phyloP scores from a whole-genome alignment of 2,329 filamentous ascomycete genomes.

The Aspergillus pseudotamarii region DNA sequence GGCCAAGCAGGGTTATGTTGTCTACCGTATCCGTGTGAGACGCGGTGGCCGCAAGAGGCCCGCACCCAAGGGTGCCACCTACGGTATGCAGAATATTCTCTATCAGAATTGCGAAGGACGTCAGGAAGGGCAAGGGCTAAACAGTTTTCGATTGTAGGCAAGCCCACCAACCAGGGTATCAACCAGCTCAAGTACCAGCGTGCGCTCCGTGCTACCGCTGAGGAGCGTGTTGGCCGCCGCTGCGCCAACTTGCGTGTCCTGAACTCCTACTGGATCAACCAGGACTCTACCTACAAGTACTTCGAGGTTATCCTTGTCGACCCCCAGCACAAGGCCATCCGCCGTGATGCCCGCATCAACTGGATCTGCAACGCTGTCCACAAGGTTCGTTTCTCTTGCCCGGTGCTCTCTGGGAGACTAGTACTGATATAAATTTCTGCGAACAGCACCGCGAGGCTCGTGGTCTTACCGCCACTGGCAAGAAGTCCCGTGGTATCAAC shows the following conservation, averaged over 20 bases:
- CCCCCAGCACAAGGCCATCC: conserved; percentile 99
- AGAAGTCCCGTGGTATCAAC: conserved; percentile 99
- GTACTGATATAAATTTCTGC: conserved; percentile 26
- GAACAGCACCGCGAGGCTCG: conserved; percentile 88
- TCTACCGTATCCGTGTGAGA: conserved; percentile 98
- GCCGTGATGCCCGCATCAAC: conserved; percentile 98
- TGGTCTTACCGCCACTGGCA: conserved; percentile 97
- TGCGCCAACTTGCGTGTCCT: conserved; percentile 99
- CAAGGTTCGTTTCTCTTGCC: conserved; percentile 60
- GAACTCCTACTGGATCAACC: conserved; percentile 99
- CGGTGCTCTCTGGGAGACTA: neutral
- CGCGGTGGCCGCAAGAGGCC: conserved; percentile 99
- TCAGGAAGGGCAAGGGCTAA: conserved; percentile 31
- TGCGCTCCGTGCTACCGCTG: conserved; percentile 94
- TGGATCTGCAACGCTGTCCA: conserved; percentile 99
- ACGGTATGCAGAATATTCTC: conserved; percentile 65
- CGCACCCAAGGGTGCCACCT: conserved; percentile 96
- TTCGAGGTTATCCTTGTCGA: conserved; percentile 99
- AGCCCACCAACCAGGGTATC: conserved; percentile 99
- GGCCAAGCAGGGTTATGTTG: conserved; percentile 99
- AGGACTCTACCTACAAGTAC: conserved; percentile 99
- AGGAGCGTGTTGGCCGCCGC: conserved; percentile 99
- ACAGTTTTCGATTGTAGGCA: conserved; percentile 65
- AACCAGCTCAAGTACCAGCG: conserved; percentile 99
- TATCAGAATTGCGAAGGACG: conserved; percentile 9